A percentile compares a stretch with the other conserved stretches of the same genome.
These are phyloP conservation scores for Smittium mucronatum DNA, from an alignment of 371 early-diverging fungal species.

Conservation along the genomic window DNA sequence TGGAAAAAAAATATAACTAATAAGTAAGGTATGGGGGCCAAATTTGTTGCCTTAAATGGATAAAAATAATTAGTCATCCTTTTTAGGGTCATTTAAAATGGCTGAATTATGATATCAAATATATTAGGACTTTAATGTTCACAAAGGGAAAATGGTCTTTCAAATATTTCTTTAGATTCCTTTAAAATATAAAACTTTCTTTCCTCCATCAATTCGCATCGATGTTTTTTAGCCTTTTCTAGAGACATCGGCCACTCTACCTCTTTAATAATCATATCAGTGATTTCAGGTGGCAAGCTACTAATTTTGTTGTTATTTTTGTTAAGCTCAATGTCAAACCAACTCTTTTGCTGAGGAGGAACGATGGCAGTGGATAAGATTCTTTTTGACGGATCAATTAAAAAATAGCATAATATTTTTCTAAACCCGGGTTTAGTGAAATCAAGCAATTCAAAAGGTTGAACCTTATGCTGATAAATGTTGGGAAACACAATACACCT, in stretches of 20 bases:
- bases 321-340: not conserved
- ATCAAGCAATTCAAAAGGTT: slow-evolving; percentile 5
- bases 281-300: not conserved
- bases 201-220: slow-evolving; percentile 8
- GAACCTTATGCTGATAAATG: slow-evolving; percentile 40
- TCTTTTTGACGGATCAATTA: slow-evolving; percentile 4
- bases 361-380: slow-evolving; percentile 7
- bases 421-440: slow-evolving; percentile 9
- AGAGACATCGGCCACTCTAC: slow-evolving; percentile 4
- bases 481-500: slow-evolving; percentile 46
- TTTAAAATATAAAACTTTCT: slow-evolving; percentile 1
- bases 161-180: slow-evolving; percentile 1
- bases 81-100: too few species aligned
- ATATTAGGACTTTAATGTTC: slow-evolving; percentile 7
- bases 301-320: not conserved
- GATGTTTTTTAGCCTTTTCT: not conserved
- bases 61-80: too few species aligned
- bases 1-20: too few species aligned
- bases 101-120: not conserved
- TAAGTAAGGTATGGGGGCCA: too few species aligned
- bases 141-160: slow-evolving; percentile 7
- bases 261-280: not conserved
- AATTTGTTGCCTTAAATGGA: too few species aligned
- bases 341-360: slow-evolving; percentile 7
- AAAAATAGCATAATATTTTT: slow-evolving; percentile 11